A percentile compares a stretch with the other conserved stretches of the same genome.
Conservation (phyloP, 306 rosid genomes). For the Herpetospermum pedunculosum region DNA sequence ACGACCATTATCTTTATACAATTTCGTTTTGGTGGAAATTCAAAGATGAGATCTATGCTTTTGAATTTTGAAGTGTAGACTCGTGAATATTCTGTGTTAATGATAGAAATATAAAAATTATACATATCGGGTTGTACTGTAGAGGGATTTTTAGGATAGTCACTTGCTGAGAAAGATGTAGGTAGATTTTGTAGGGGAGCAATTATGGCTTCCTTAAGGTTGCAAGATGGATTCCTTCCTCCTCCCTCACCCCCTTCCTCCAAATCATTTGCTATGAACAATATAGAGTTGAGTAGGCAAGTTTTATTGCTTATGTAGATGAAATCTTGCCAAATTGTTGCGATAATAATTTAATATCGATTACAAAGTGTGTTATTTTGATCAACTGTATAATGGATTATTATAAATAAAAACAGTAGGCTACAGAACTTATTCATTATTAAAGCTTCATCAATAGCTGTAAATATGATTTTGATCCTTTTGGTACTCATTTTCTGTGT, state of each 20-base stretch:
- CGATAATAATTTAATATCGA: background rate
- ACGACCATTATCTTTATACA: background rate
- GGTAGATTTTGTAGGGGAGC: background rate
- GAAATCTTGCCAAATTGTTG: background rate
- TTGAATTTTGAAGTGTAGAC: background rate
- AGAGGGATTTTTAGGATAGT: background rate
- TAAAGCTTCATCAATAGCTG: background rate
- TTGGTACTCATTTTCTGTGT: conserved; percentile 6
- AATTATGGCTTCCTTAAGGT: background rate
- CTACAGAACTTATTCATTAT: background rate
- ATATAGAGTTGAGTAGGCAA: background rate
- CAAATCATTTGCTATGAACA: background rate
- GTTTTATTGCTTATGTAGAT: background rate
- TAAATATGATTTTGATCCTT: conserved; percentile 12
- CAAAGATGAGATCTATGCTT: background rate
- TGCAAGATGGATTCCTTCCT: background rate
- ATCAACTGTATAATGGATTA: background rate
- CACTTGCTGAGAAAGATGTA: background rate
- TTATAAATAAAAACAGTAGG: background rate
- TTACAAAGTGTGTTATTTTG: background rate
- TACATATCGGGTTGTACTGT: background rate
- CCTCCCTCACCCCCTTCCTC: background rate
- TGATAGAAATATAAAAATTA: background rate
- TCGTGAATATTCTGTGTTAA: background rate
- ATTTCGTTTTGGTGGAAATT: background rate